These are phyloP conservation scores for Pouteria glomerata DNA, from an alignment of 148 eudicot species.

Conservation along the genomic window DNA sequence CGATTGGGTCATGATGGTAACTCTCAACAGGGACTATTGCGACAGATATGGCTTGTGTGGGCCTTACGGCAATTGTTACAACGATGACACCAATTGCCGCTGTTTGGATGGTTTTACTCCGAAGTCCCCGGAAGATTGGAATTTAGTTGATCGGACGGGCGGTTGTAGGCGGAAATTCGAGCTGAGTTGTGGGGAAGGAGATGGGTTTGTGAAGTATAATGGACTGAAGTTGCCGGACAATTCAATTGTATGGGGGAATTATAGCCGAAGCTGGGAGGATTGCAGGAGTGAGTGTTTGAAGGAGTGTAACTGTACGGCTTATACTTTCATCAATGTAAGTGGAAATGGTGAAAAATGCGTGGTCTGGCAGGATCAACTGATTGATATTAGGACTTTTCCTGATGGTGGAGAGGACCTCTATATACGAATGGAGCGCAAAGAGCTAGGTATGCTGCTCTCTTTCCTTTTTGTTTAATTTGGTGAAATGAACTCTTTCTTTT, in stretches of 20 bases:
- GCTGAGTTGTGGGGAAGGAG: slow-evolving; percentile 19
- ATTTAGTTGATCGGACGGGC: neutral
- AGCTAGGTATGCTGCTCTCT: slow-evolving; percentile 16
- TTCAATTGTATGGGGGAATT: neutral
- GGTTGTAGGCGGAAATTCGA: slow-evolving; percentile 15
- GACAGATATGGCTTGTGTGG: slow-evolving; percentile 24
- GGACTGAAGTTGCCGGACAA: slow-evolving; percentile 24
- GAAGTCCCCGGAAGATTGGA: slow-evolving; percentile 15
- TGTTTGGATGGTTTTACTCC: slow-evolving; percentile 26
- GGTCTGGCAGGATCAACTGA: slow-evolving; percentile 14
- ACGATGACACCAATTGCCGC: slow-evolving; percentile 2
- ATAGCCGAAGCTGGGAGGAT: neutral
- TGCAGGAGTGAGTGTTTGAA: slow-evolving; percentile 18
- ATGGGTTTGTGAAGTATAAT: slow-evolving; percentile 21
- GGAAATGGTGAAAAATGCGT: slow-evolving; percentile 16
- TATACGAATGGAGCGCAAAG: slow-evolving; percentile 22
- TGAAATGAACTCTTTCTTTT: too few relatives aligned
- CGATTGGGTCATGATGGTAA: slow-evolving; percentile 1
- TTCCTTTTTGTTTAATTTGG: too few relatives aligned
- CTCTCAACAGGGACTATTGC: slow-evolving; percentile 15
- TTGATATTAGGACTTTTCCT: slow-evolving; percentile 16
- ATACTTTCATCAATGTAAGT: slow-evolving; percentile 13
- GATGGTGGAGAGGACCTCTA: slow-evolving; percentile 15
- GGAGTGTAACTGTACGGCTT: slow-evolving; percentile 26
- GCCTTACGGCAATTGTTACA: slow-evolving; percentile 18